phyloP scores from a whole-genome alignment of 345 rosid species.

The Arabidopsis arenosa region DNA sequence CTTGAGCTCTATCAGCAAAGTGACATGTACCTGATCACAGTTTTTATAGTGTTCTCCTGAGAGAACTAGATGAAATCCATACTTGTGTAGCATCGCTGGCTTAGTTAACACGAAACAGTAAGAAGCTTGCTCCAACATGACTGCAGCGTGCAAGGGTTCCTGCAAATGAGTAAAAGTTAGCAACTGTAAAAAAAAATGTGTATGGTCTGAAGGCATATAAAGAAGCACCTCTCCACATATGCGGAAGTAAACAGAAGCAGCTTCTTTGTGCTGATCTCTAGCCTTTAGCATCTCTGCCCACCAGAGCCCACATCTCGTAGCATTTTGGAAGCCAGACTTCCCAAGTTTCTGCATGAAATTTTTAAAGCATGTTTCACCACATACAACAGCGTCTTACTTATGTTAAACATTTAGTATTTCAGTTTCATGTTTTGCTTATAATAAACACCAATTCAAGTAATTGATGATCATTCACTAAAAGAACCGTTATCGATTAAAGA shows the following conservation, averaged over 20 bases:
- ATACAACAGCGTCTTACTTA: conserved; percentile 21
- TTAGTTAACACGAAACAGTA: conserved; percentile 88
- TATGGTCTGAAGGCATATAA: conserved; percentile 22
- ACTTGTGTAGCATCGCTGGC: conserved; percentile 93
- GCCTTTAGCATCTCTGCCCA: conserved; percentile 96
- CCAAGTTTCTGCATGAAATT: conserved; percentile 70
- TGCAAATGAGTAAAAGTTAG: conserved; percentile 45
- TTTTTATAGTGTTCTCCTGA: conserved; percentile 93
- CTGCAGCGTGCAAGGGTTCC: conserved; percentile 96
- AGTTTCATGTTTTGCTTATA: conserved; percentile 32
- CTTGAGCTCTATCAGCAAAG: conserved; percentile 35
- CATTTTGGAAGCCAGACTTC: conserved; percentile 75
- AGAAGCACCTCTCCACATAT: conserved; percentile 88
- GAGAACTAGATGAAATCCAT: conserved; percentile 97
- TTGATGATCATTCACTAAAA: conserved; percentile 17
- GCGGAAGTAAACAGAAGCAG: conserved; percentile 93
- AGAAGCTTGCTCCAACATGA: conserved; percentile 99
- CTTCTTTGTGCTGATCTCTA: conserved; percentile 85
- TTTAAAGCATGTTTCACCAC: conserved; percentile 31
- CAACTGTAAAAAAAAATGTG: conserved; percentile 11
- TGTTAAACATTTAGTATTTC: conserved; percentile 6
- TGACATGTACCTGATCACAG: conserved; percentile 84
- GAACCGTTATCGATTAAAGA: conserved; percentile 26
- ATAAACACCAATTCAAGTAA: conserved; percentile 34
- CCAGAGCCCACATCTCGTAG: conserved; percentile 97